Evolutionary conservation across 2,329 filamentous ascomycete genomes (phyloP).

Genomic region (Arthrinium phaeospermum): DNA sequence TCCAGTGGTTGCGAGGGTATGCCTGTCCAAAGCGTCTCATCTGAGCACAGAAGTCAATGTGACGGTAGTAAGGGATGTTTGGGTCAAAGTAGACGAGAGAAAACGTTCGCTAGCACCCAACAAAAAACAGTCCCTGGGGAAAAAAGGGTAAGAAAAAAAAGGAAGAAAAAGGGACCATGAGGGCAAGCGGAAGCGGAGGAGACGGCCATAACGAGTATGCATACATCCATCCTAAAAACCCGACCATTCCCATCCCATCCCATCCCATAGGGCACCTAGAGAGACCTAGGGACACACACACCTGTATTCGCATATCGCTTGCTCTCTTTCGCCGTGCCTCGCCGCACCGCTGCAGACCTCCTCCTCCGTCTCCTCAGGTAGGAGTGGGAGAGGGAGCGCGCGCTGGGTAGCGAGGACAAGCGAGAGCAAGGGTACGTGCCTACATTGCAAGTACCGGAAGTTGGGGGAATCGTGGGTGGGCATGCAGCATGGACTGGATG

Average conservation of each 20-base stretch:
- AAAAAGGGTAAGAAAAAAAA: background rate
- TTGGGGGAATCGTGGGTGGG: background rate
- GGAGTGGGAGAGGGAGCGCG: background rate
- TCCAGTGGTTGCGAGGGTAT: slow-evolving; percentile 9
- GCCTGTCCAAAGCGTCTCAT: slow-evolving; percentile 12
- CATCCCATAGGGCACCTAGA: background rate
- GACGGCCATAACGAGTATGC: background rate
- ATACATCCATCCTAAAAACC: background rate
- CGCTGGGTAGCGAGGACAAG: background rate
- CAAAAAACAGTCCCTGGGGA: background rate
- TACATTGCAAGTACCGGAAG: slow-evolving; percentile 1
- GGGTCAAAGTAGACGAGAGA: background rate
- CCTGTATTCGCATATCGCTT: background rate
- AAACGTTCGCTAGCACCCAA: slow-evolving; percentile 15
- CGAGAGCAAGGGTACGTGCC: background rate
- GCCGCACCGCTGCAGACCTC: background rate
- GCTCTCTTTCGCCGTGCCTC: background rate
- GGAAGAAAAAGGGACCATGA: slow-evolving; percentile 6
- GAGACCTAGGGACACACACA: background rate
- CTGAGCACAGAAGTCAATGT: slow-evolving; percentile 17
- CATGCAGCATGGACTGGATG: background rate
- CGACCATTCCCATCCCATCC: background rate
- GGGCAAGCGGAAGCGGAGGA: background rate
- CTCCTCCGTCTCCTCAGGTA: background rate
- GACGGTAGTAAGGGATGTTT: slow-evolving; percentile 15